These are phyloP conservation scores for Elaeis guineensis DNA, from an alignment of 176 grass and related monocot genomes.

Conservation along the genomic window DNA sequence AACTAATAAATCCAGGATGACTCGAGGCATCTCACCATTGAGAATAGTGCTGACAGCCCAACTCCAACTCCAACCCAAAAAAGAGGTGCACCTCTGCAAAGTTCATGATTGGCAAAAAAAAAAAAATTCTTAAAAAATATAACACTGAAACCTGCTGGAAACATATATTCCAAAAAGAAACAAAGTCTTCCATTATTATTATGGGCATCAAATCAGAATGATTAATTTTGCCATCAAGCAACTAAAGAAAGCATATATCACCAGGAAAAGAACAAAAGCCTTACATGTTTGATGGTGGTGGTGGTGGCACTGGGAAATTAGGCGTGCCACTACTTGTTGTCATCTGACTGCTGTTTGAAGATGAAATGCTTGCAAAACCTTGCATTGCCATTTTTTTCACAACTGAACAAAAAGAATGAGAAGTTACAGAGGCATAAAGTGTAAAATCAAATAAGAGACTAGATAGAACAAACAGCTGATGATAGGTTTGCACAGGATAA, in stretches of 20 bases:
- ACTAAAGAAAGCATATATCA: no score
- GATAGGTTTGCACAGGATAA: no score
- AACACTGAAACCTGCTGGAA: not conserved
- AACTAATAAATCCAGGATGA: not conserved
- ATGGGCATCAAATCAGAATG: not conserved
- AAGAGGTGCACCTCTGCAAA: conserved; percentile 74
- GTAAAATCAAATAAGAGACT: no score
- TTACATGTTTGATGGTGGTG: conserved; percentile 42
- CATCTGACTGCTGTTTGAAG: conserved; percentile 36
- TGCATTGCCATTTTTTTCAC: conserved; percentile 40
- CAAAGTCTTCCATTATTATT: not conserved
- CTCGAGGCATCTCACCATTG: conserved; percentile 39
- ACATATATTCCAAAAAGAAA: not conserved
- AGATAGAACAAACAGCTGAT: no score
- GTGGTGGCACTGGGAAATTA: conserved; percentile 29
- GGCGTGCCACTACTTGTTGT: conserved; percentile 44
- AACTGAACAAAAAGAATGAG: not conserved
- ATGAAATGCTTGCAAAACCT: conserved; percentile 64
- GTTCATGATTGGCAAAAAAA: not conserved
- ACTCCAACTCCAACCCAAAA: conserved; percentile 98
- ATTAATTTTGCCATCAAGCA: no score
- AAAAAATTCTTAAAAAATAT: not conserved
- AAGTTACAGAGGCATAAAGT: not conserved
- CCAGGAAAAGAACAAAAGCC: conserved; percentile 2
- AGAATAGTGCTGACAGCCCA: conserved; percentile 65